Evolutionary conservation across 306 rosid species (phyloP).

Genomic region (Oxytropis ochrocephala): DNA sequence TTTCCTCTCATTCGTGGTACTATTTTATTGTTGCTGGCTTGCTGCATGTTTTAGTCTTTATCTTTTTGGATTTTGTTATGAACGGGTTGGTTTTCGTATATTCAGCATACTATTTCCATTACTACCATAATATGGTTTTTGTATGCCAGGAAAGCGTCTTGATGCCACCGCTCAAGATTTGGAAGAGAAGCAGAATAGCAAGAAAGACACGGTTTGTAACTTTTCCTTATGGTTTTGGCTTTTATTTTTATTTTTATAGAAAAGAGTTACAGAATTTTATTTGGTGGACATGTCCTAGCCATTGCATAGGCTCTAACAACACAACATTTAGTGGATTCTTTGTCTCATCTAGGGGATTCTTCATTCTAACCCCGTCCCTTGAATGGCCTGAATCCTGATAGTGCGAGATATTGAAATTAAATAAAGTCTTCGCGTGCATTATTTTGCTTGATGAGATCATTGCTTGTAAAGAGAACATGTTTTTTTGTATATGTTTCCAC

Average conservation of each 20-base stretch:
- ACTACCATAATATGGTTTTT: not conserved
- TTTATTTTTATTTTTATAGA: not conserved
- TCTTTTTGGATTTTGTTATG: not conserved
- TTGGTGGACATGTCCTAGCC: not conserved
- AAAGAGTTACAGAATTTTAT: not conserved
- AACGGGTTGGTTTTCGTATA: constrained; percentile 6
- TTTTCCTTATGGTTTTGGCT: not conserved
- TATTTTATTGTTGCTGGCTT: constrained; percentile 2
- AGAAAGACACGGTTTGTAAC: constrained; percentile 63
- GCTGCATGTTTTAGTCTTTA: not conserved
- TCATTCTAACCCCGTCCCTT: not conserved
- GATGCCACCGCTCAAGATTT: constrained; percentile 79
- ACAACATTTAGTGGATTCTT: not conserved
- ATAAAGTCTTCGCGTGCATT: not conserved
- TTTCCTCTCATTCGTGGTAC: not conserved
- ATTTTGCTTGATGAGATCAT: constrained; percentile 5
- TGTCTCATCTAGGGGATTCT: not conserved
- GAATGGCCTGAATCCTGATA: not conserved
- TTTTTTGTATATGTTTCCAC: not conserved
- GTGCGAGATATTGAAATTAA: not conserved
- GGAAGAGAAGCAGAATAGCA: constrained; percentile 98
- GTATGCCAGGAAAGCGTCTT: constrained; percentile 69
- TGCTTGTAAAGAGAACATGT: not conserved
- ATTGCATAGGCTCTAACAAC: not conserved
- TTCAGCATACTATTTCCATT: not conserved